Conservation (phyloP, 1,139 yeast species). For the Saccharomyces hybrid region DNA sequence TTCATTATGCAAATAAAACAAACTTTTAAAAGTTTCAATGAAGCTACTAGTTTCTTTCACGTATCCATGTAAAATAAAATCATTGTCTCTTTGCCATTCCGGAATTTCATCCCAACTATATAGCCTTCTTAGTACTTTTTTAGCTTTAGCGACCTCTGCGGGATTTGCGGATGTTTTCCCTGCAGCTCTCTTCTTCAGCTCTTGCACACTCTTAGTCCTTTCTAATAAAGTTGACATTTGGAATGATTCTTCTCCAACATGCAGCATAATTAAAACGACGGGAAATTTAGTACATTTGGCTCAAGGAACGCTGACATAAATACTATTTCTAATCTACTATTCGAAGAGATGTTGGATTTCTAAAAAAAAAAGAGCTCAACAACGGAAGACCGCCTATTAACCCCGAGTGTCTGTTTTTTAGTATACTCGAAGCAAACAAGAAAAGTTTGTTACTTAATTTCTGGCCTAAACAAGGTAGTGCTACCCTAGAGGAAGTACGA, state of each 20-base stretch:
- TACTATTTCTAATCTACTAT: neutral
- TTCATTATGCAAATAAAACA: constrained; percentile 75
- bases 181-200: neutral
- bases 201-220: neutral
- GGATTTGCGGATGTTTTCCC: constrained; percentile 1
- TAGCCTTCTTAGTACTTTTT: constrained; percentile 9
- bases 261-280: neutral
- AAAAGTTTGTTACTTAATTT: neutral
- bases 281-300: neutral
- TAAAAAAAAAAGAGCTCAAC: neutral
- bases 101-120: constrained; percentile 48
- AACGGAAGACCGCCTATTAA: constrained; percentile 1
- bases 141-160: constrained; percentile 3
- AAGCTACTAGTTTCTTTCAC: constrained; percentile 61
- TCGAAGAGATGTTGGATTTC: constrained; percentile 1
- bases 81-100: constrained; percentile 84
- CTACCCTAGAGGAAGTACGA: neutral
- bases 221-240: constrained; percentile 1
- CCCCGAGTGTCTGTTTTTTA: neutral
- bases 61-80: constrained; percentile 65
- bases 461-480: neutral
- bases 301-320: neutral
- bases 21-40: constrained; percentile 44
- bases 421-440: neutral
- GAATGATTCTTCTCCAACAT: neutral